Base-by-base conservation (phyloP, 169 alveolate species). In the Plasmodium knowlesi region DNA sequence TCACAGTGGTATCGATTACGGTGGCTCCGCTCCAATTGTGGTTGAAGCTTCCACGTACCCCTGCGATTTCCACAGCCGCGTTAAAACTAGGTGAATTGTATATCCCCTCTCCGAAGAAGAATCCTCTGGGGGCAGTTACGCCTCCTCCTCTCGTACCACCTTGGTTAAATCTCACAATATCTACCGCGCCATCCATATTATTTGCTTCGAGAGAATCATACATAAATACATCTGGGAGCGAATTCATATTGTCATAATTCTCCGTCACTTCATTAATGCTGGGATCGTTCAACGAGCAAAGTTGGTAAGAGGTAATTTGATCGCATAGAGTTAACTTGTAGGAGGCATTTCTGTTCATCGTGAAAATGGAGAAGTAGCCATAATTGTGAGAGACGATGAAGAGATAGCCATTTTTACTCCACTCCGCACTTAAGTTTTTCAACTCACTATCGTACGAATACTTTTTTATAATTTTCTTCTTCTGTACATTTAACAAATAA, bases 361-460 rank as follows among this genome's bases (percentile, higher is more conserved):
- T 74, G 74, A 82, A 91, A 41, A 91, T 91, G 28, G 95, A 91
- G 71, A 91, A 91, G 30, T 91, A 82, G 1, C 95, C 95, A 91
- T 53, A 91, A 82, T 91, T 91, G 72, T 91, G 95, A 10, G 92
- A 67, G 9, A 91, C 95, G 41, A 91, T 34, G 82, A 82, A 91
- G 6, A 71, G 54, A 22, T 70, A 50, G 16, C 95, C 95, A 71
- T 67, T 82, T 30, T 71, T 73, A 78, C 67, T 82, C 95, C 95
- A 91, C 25, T 91, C 81, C 0, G 92, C 95, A 67, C 57, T 81
- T 32, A 82, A 14, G 43, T 82, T 91, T 81, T 91, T 91, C 54
- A 91, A 67, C n/a, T 91, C 85, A 72, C 85, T 82, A 82, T 91
- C 95, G 74, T 91, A 91, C 0, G 95, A 91, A 91, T 50, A 91